Base-by-base conservation (phyloP, 2,329 filamentous ascomycete species). In the Claviceps quebecensis region DNA sequence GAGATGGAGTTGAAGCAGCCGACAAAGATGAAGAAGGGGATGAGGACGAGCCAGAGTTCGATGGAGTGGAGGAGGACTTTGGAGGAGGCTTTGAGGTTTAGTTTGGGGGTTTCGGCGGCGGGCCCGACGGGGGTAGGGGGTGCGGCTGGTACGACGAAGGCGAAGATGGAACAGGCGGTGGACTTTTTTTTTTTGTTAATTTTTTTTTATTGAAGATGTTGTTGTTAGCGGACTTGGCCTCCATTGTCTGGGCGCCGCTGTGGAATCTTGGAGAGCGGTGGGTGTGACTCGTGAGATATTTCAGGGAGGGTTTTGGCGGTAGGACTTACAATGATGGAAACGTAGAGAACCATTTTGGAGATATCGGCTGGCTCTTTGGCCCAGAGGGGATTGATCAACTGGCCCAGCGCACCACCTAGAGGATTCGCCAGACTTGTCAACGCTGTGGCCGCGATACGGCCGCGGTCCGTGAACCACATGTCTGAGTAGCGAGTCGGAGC, bases 1-100 rank as follows among this genome's bases (percentile, higher is more conserved):
- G 89, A 94, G 57, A 90, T 73, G 58, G 85, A 85, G 74, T 97
- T 97, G 81, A 98, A 98, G 71, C 93, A 84, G 60, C 86, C 89
- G 55, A 95, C 87, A 66, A 89, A 95, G 60, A 90, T 68, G 56
- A 78, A 71, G 69, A 91, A 97, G n/a, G 90, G 84, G 54, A 90
- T 60, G 55, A 90, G 72, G 57, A 96, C 69, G 56, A 95, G 76
- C 76, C 83, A 95, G 67, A 95, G 84, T 63, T 91, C 83, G 17
- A 77, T 72, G 5, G 80, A 86, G 36, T 61, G 64, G 23, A 57
- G 45, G 45, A 90, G 66, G 17, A 77, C 75, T 7, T 70, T 62
- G 23, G 78, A 54, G 3, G 69, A 87, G 55, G 56, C 73, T 62
- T 65, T 65, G 17, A 84, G 65, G 8, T 67, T 61, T 34, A 75